These are phyloP conservation scores for Kockiozyma suomiensis DNA, from an alignment of 805 yeast species.

Conservation along the genomic window DNA sequence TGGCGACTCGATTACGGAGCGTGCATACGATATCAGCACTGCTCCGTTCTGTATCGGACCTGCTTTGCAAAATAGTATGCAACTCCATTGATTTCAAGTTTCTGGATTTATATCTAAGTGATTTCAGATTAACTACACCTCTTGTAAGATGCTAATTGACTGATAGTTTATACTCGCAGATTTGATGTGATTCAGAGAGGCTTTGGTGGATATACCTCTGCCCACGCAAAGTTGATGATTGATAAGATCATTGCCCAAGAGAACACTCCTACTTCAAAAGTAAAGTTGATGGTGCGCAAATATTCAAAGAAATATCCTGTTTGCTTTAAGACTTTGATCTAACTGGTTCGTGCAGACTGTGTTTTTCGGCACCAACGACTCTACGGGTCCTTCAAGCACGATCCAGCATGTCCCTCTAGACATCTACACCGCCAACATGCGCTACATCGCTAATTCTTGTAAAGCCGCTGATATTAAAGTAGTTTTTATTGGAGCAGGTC, in stretches of 20 bases:
- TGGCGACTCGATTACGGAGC: slow-evolving; percentile 74
- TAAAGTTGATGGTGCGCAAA: slow-evolving; percentile 40
- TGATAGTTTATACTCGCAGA: slow-evolving; percentile 51
- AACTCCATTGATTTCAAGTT: background rate
- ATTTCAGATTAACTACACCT: too few species aligned
- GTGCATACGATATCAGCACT: slow-evolving; percentile 46
- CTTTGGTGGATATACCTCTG: slow-evolving; percentile 71
- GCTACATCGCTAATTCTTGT: slow-evolving; percentile 50
- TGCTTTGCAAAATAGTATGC: slow-evolving; percentile 47
- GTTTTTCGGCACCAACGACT: slow-evolving; percentile 84
- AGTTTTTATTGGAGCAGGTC: slow-evolving; percentile 29
- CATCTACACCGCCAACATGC: slow-evolving; percentile 54
- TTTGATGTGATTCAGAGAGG: slow-evolving; percentile 76
- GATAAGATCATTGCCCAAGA: slow-evolving; percentile 57
- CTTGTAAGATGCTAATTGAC: background rate
- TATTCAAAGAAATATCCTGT: slow-evolving; percentile 8
- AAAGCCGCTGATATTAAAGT: slow-evolving; percentile 24
- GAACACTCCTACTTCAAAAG: slow-evolving; percentile 44
- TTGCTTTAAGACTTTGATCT: background rate
- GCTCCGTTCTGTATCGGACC: slow-evolving; percentile 54
- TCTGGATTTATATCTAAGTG: background rate
- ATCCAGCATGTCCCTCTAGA: slow-evolving; percentile 56
- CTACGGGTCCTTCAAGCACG: slow-evolving; percentile 46
- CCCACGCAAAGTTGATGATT: slow-evolving; percentile 56
- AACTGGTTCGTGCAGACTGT: slow-evolving; percentile 49